phyloP scores from a whole-genome alignment of 768 basidiomycete species.

The Crassisporium funariophilum region DNA sequence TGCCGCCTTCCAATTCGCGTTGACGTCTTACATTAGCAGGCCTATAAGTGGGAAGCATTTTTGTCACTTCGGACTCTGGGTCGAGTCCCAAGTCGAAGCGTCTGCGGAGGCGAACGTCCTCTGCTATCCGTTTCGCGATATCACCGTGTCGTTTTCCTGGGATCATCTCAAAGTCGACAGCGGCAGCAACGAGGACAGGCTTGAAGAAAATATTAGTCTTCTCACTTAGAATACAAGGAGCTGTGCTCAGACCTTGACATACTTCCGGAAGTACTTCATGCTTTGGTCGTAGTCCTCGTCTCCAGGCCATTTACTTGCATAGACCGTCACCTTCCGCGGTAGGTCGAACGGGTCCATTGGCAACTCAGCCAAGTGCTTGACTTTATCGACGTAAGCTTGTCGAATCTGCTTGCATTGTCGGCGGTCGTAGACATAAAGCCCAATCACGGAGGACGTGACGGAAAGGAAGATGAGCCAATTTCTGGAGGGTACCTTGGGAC shows the following conservation, averaged over 20 bases:
- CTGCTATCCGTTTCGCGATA: constrained; percentile 72
- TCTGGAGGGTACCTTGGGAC: constrained; percentile 84
- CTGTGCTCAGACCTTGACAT: constrained; percentile 79
- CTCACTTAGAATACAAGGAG: constrained; percentile 13
- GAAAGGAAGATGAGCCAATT: constrained; percentile 95
- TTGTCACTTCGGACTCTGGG: constrained; percentile 38
- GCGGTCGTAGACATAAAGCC: constrained; percentile 86
- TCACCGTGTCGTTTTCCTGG: constrained; percentile 85
- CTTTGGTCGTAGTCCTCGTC: constrained; percentile 90
- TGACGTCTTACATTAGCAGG: constrained; percentile 52
- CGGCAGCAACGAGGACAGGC: constrained; percentile 94
- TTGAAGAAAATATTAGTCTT: constrained; percentile 33
- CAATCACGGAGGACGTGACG: constrained; percentile 68
- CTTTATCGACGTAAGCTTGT: constrained; percentile 76
- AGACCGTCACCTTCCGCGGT: constrained; percentile 82
- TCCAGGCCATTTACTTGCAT: constrained; percentile 89
- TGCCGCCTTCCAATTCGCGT: constrained; percentile 78
- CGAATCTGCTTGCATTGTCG: constrained; percentile 76
- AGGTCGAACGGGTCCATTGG: constrained; percentile 63
- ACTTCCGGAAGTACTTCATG: constrained; percentile 91
- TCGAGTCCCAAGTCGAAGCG: constrained; percentile 70
- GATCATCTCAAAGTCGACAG: constrained; percentile 87
- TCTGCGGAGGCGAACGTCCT: constrained; percentile 71
- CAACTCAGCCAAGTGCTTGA: constrained; percentile 74
- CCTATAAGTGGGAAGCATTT: constrained; percentile 54